Conservation (phyloP, 768 basidiomycete species). For the Suillus variegatus region DNA sequence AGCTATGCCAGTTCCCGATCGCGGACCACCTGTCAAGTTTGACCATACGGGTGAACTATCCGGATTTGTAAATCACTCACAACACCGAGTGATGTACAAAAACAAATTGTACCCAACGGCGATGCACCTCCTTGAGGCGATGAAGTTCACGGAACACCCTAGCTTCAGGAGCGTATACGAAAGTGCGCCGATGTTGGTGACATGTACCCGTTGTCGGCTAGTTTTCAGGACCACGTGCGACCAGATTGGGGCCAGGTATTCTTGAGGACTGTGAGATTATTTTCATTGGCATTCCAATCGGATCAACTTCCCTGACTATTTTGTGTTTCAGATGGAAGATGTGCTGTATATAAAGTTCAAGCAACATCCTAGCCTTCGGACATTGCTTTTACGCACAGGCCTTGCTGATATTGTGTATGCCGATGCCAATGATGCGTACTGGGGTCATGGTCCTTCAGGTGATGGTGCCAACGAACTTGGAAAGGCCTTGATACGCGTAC, state of each 20-base stretch:
- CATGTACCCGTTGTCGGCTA: constrained; percentile 37
- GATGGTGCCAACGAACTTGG: constrained; percentile 67
- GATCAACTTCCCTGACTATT: not conserved
- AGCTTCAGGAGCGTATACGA: constrained; percentile 60
- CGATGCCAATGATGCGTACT: constrained; percentile 58
- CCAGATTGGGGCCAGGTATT: constrained; percentile 59
- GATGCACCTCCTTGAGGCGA: constrained; percentile 73
- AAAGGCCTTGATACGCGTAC: constrained; percentile 53
- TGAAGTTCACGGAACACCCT: constrained; percentile 60
- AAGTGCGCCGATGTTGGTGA: constrained; percentile 38
- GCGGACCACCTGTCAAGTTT: constrained; percentile 37
- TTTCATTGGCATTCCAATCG: constrained; percentile 1
- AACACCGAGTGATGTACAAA: constrained; percentile 57
- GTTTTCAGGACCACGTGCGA: constrained; percentile 39
- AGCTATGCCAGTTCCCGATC: constrained; percentile 22
- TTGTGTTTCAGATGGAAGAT: constrained; percentile 57
- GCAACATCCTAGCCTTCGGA: constrained; percentile 64
- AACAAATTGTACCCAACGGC: constrained; percentile 65
- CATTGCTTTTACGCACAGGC: constrained; percentile 55
- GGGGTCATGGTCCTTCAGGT: constrained; percentile 59
- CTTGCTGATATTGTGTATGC: constrained; percentile 51
- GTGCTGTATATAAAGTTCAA: constrained; percentile 68
- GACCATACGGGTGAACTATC: constrained; percentile 41
- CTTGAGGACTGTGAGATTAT: constrained; percentile 42
- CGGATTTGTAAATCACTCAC: constrained; percentile 68